Conservation (phyloP, 2,329 filamentous ascomycete genomes). For the Keithomyces neogunnii region DNA sequence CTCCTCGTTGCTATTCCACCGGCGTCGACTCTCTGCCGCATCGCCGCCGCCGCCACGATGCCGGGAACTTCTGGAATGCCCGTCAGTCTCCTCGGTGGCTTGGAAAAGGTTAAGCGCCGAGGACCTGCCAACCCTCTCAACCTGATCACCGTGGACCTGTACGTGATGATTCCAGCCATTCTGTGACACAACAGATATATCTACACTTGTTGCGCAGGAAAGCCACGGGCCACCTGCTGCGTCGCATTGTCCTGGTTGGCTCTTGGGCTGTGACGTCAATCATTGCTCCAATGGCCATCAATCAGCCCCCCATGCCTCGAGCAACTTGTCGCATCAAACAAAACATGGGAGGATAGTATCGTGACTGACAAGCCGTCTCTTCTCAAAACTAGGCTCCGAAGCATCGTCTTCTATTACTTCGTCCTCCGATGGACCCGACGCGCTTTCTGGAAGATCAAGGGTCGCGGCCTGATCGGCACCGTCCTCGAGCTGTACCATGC, state of each 20-base stretch:
- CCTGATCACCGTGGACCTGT: constrained; percentile 63
- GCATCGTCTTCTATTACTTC: constrained; percentile 84
- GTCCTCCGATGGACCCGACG: constrained; percentile 75
- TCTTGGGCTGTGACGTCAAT: background rate
- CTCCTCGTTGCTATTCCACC: background rate
- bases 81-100: constrained; percentile 59
- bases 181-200: background rate
- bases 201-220: background rate
- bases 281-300: background rate
- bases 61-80: constrained; percentile 63
- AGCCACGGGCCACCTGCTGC: background rate
- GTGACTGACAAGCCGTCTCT: background rate
- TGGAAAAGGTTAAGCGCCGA: constrained; percentile 51
- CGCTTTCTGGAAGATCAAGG: constrained; percentile 74
- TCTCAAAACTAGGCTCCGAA: constrained; percentile 50
- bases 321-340: too few species aligned
- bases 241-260: background rate
- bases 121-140: constrained; percentile 45
- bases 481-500: constrained; percentile 65
- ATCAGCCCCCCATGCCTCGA: background rate
- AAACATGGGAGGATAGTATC: background rate
- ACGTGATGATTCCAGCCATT: constrained; percentile 25
- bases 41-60: constrained; percentile 31
- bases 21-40: too few species aligned
- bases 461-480: constrained; percentile 78